These are phyloP conservation scores for Solanum rostratum DNA, from an alignment of 257 asterid genomes.

Conservation along the genomic window DNA sequence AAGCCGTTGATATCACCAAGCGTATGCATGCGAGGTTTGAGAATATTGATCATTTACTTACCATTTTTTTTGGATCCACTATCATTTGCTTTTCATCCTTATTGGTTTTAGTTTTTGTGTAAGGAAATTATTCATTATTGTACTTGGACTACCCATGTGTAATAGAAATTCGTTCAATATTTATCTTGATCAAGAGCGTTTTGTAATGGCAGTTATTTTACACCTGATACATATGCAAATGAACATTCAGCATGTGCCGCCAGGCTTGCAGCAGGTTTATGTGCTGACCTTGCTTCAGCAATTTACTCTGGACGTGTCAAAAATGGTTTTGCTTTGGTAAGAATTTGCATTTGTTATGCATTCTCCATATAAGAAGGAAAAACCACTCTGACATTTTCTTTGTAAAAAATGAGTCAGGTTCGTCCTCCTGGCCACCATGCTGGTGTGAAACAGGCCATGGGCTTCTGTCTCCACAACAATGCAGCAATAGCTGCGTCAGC, in stretches of 20 bases:
- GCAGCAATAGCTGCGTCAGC: conserved; percentile 97
- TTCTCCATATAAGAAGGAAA: neutral
- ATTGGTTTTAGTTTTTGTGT: neutral
- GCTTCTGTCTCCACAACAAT: conserved; percentile 96
- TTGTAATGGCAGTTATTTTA: conserved; percentile 69
- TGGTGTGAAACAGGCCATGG: conserved; percentile 96
- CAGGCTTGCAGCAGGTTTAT: conserved; percentile 95
- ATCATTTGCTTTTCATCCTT: neutral
- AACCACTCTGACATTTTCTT: conserved; percentile 9
- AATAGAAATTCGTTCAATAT: neutral
- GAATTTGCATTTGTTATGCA: neutral
- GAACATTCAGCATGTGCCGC: conserved; percentile 88
- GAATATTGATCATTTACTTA: neutral
- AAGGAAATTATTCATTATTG: neutral
- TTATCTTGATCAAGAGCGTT: neutral
- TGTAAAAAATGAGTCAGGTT: conserved; percentile 41
- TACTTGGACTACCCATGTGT: neutral
- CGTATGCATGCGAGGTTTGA: conserved; percentile 61
- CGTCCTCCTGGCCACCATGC: conserved; percentile 99
- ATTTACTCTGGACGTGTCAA: conserved; percentile 65
- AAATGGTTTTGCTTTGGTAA: conserved; percentile 98
- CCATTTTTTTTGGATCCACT: neutral
- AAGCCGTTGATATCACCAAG: conserved; percentile 78
- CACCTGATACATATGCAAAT: conserved; percentile 96
- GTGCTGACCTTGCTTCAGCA: conserved; percentile 90